phyloP scores from a whole-genome alignment of 1,139 yeast species.

The Sporopachydermia cereana region DNA sequence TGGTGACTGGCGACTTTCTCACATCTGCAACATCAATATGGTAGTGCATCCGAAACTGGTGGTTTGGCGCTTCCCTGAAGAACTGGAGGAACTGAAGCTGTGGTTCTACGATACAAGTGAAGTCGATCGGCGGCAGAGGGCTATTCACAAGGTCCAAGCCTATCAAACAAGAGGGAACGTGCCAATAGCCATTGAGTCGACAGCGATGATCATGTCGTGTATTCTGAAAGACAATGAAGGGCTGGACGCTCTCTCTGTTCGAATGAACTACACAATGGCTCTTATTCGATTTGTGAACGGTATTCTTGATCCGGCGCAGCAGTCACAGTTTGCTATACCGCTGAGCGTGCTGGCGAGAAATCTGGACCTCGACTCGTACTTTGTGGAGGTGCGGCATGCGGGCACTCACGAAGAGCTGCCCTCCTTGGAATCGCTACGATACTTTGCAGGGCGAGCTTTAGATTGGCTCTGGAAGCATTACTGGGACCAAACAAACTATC shows the following conservation, averaged over 20 bases:
- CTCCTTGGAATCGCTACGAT: slow-evolving; percentile 50
- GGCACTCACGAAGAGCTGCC: slow-evolving; percentile 89
- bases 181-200: slow-evolving; percentile 72
- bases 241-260: slow-evolving; percentile 20
- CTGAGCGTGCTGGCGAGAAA: slow-evolving; percentile 61
- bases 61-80: slow-evolving; percentile 43
- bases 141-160: slow-evolving; percentile 46
- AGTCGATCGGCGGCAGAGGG: slow-evolving; percentile 31
- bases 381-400: slow-evolving; percentile 84
- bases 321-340: slow-evolving; percentile 68
- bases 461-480: slow-evolving; percentile 66
- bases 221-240: slow-evolving; percentile 33
- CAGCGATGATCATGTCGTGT: slow-evolving; percentile 50
- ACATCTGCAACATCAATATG: too few species aligned
- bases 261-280: slow-evolving; percentile 62
- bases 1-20: too few species aligned
- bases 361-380: slow-evolving; percentile 61
- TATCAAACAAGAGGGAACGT: slow-evolving; percentile 57
- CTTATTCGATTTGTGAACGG: slow-evolving; percentile 87
- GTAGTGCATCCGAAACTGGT: slow-evolving; percentile 35
- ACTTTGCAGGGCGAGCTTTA: slow-evolving; percentile 47
- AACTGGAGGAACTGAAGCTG: slow-evolving; percentile 39
- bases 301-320: slow-evolving; percentile 76
- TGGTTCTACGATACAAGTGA: slow-evolving; percentile 41
- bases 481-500: slow-evolving; percentile 43